A percentile compares a stretch with the other conserved stretches of the same genome.
Evolutionary conservation across 1,284 basidiomycete species (phyloP).

Genomic region (Ustilago bromivora): DNA sequence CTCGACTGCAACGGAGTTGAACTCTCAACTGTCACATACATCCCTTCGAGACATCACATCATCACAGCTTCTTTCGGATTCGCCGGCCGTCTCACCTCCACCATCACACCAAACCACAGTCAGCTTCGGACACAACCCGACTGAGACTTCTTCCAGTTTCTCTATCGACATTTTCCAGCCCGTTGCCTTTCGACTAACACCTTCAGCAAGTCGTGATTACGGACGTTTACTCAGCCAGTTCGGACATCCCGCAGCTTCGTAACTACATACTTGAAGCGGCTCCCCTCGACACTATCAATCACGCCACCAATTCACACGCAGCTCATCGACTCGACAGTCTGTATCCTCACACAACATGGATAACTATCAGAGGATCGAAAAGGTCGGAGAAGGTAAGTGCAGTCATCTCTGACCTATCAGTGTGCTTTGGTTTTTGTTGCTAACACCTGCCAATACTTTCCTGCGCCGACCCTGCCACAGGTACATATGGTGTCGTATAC

Average conservation of each 20-base stretch:
- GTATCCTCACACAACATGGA: conserved; percentile 63
- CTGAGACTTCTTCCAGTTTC: not conserved
- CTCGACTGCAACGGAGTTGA: not conserved
- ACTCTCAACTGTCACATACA: conserved; percentile 2
- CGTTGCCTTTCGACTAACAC: too few relatives aligned
- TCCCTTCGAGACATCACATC: conserved; percentile 5
- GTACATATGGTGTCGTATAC: conserved; percentile 98
- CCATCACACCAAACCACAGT: not conserved
- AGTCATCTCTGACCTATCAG: not conserved
- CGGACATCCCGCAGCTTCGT: not conserved
- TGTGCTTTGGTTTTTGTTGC: not conserved
- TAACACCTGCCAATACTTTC: not conserved
- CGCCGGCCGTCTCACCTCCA: not conserved
- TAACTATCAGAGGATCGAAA: conserved; percentile 80
- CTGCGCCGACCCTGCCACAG: conserved; percentile 71
- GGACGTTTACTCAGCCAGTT: not conserved
- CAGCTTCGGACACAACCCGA: conserved; percentile 2
- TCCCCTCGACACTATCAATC: not conserved
- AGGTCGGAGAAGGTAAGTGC: conserved; percentile 72
- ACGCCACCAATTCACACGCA: not conserved
- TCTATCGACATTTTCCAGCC: not conserved
- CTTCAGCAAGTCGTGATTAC: too few relatives aligned
- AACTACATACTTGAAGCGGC: not conserved
- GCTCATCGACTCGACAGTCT: not conserved
- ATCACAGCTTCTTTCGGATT: not conserved